Evolutionary conservation across 345 rosid genomes (phyloP).

Genomic region (Litchi chinensis): DNA sequence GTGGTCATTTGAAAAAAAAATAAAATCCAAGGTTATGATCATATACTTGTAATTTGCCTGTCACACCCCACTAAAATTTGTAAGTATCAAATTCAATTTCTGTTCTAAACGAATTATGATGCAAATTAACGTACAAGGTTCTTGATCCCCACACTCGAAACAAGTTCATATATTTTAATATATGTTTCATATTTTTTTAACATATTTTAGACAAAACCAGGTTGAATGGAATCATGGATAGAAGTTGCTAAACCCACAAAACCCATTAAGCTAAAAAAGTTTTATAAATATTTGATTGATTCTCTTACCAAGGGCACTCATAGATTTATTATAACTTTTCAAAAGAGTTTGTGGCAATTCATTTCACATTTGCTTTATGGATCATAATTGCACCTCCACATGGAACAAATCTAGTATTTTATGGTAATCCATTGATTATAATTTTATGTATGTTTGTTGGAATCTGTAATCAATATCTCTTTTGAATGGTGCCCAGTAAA

Average conservation of each 20-base stretch:
- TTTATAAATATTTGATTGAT: neutral
- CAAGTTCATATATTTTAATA: neutral
- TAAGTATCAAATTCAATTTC: no score
- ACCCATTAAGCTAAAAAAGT: constrained; percentile 1
- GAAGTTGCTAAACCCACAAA: constrained; percentile 10
- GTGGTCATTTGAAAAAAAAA: neutral
- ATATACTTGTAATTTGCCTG: neutral
- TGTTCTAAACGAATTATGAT: neutral
- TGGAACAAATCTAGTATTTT: constrained; percentile 13
- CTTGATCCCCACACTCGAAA: constrained; percentile 2
- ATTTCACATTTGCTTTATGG: constrained; percentile 25
- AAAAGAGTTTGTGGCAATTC: constrained; percentile 16
- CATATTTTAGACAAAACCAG: neutral
- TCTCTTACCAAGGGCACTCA: constrained; percentile 13
- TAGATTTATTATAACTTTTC: constrained; percentile 4
- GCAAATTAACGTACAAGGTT: neutral
- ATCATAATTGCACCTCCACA: constrained; percentile 23
- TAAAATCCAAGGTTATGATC: neutral
- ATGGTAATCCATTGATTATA: constrained; percentile 14
- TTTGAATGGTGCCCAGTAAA: constrained; percentile 16
- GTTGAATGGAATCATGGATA: neutral
- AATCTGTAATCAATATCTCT: constrained; percentile 13
- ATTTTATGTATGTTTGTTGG: neutral
- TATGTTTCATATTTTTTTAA: neutral
- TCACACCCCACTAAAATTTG: no score